These are phyloP conservation scores for Chenopodium album DNA, from an alignment of 148 eudicot genomes.

Conservation along the genomic window DNA sequence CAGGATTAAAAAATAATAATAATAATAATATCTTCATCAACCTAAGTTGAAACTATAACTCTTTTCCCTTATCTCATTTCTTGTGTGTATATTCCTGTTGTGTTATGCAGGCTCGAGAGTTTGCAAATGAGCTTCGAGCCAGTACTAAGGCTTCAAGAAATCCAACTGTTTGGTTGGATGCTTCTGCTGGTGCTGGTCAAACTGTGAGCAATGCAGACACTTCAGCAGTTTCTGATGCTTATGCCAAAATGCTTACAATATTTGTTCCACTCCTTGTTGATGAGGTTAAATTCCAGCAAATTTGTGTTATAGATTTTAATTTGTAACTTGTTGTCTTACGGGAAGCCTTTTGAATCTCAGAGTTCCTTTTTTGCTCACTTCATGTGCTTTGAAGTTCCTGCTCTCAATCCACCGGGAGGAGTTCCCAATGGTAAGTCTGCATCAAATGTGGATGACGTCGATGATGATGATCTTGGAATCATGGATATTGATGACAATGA, in stretches of 20 bases:
- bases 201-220: slow-evolving; percentile 73
- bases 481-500: slow-evolving; percentile 86
- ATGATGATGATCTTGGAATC: slow-evolving; percentile 84
- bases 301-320: slow-evolving; percentile 6
- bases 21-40: neutral
- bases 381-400: slow-evolving; percentile 98
- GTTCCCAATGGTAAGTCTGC: slow-evolving; percentile 48
- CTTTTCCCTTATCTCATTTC: neutral
- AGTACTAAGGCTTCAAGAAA: slow-evolving; percentile 85
- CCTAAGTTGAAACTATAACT: neutral
- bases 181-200: slow-evolving; percentile 67
- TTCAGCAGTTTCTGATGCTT: slow-evolving; percentile 89
- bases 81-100: neutral
- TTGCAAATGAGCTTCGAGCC: slow-evolving; percentile 95
- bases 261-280: slow-evolving; percentile 93
- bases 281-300: slow-evolving; percentile 53
- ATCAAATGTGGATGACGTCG: slow-evolving; percentile 46
- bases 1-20: neutral
- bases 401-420: slow-evolving; percentile 74
- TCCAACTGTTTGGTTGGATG: slow-evolving; percentile 88
- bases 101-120: slow-evolving; percentile 79
- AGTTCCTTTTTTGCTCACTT: slow-evolving; percentile 95
- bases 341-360: slow-evolving; percentile 42
- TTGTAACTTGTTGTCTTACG: slow-evolving; percentile 6
- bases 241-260: slow-evolving; percentile 83